These are phyloP conservation scores for Elongisporangium anandrum DNA, from an alignment of 352 stramenopile genomes.

Conservation along the genomic window DNA sequence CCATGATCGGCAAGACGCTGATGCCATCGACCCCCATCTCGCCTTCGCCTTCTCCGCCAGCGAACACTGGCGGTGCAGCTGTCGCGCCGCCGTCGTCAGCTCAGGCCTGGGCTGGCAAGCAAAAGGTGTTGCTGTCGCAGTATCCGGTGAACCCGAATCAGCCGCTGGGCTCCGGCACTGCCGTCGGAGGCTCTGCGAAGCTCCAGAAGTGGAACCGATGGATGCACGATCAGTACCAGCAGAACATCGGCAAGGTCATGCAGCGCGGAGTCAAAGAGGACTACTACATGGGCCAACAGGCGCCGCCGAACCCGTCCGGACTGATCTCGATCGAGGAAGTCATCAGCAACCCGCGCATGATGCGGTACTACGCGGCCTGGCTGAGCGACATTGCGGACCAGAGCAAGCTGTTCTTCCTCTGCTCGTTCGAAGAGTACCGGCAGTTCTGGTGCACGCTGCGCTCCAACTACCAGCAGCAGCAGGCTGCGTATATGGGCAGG, in stretches of 20 bases:
- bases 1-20: constrained; percentile 26
- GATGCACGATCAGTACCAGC: constrained; percentile 70
- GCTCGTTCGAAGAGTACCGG: constrained; percentile 71
- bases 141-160: constrained; percentile 9
- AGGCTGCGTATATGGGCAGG: constrained; percentile 7
- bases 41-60: constrained; percentile 1
- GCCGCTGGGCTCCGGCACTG: constrained; percentile 11
- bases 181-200: constrained; percentile 42
- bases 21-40: constrained; percentile 2
- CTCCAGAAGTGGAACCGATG: constrained; percentile 84
- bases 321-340: constrained; percentile 77
- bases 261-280: constrained; percentile 63
- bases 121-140: constrained; percentile 64
- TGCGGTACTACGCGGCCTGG: constrained; percentile 75
- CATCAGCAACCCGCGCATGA: constrained; percentile 75
- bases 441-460: constrained; percentile 70
- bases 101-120: constrained; percentile 70
- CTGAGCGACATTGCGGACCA: constrained; percentile 44
- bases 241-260: constrained; percentile 68
- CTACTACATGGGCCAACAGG: constrained; percentile 19
- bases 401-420: constrained; percentile 81
- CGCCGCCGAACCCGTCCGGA: constrained; percentile 31
- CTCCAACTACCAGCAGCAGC: constrained; percentile 47
- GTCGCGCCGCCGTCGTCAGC: constrained; percentile 46
- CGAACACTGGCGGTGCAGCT: constrained; percentile 8